These are phyloP conservation scores for Straminergon stramineum DNA, from an alignment of 225 moss, liverwort and hornwort genomes.

Conservation along the genomic window DNA sequence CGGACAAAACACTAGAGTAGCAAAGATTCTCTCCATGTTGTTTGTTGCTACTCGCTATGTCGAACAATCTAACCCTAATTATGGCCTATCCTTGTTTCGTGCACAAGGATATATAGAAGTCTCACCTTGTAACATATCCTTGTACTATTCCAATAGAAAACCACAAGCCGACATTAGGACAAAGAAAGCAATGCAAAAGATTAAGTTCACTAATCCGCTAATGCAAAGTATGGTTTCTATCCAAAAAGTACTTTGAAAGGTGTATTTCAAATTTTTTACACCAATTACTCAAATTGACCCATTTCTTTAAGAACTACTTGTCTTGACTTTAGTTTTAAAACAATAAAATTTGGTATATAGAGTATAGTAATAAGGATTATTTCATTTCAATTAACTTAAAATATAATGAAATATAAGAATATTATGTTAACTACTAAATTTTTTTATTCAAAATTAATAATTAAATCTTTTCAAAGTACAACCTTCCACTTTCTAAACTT, in stretches of 20 bases:
- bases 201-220: neutral
- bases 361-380: neutral
- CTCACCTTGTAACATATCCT: rapidly evolving
- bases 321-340: neutral
- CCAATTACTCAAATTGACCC: rapidly evolving
- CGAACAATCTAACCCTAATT: neutral
- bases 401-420: neutral
- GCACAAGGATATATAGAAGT: neutral
- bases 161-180: rapidly evolving
- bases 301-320: neutral
- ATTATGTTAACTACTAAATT: neutral
- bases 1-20: too few relatives aligned
- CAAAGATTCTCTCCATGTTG: too few relatives aligned
- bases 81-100: neutral
- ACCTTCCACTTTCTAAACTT: too few relatives aligned
- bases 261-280: rapidly evolving
- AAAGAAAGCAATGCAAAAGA: neutral
- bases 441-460: neutral
- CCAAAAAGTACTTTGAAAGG: neutral
- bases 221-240: rapidly evolving
- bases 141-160: neutral
- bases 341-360: too few relatives aligned
- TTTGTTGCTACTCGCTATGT: neutral
- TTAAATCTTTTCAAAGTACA: neutral
- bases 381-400: neutral